Base-by-base conservation (phyloP, 148 eudicot genomes). In the Rhododendron mucronatum region DNA sequence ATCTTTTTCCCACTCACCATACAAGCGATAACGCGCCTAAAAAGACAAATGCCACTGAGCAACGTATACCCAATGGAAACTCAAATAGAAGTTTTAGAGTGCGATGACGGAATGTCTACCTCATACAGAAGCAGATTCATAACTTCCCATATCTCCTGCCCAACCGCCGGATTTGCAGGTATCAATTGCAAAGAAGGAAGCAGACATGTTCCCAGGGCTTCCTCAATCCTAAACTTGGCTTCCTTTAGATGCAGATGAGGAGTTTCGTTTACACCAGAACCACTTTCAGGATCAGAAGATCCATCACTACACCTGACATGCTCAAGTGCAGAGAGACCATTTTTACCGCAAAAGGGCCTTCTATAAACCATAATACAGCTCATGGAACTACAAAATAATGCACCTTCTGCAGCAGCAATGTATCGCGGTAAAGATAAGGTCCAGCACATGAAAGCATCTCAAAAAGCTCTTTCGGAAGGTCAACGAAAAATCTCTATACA, bases 1-100 rank as follows among this genome's bases (percentile, higher is more conserved):
- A 90, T 97, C 98, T 91, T 91, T 97, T 80, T 97, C 99, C 99
- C 99, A 97, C 88, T 97, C 99, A 83, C 99, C 99, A 88, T 95
- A 97, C 14, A 97, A 91, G 78, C 98, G 99, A 89, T 94, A 97
- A 26, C 98, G 92, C 82, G 82, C 96, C 99, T 97, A 88, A 82
- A 79, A 37, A 86, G 65, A 88, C 63, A 65, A 86, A 84, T 13
- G 11, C 12, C 33, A 67, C 7, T 44, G 13, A 85, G 57, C 14
- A 16, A 88, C n/a, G 53, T 81, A 10, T 59, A 44, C 45, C 80
- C 28, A 39, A 55, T 47, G 44, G n/a, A 50, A 82, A 75, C 65
- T 41, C 14, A 85, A 76, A 63, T 30, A 44, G 3, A 39, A 71
- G 20, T 51, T 80, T 35, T 80, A 44, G 14, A 82, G 2, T 45